Conservation (phyloP, 176 grass and related monocot genomes). For the Cenchrus fungigraminus region DNA sequence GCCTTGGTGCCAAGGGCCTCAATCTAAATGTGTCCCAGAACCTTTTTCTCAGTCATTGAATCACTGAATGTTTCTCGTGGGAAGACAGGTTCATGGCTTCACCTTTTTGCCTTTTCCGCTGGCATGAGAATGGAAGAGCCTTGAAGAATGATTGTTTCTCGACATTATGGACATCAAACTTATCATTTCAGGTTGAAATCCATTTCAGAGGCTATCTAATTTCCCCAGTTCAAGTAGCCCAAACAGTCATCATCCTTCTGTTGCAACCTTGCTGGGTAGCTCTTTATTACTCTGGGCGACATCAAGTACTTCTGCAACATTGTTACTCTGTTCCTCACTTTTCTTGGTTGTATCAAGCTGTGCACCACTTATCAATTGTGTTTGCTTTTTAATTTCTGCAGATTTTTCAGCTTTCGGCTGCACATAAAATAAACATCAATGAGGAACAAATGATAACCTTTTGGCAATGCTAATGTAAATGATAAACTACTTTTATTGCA, state of each 20-base stretch:
- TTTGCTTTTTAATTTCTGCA: conserved; percentile 38
- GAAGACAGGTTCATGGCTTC: conserved; percentile 33
- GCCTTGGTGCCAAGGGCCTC: not conserved
- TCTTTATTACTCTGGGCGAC: conserved; percentile 36
- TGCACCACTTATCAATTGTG: conserved; percentile 34
- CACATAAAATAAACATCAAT: conserved; percentile 30
- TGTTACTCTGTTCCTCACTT: conserved; percentile 29
- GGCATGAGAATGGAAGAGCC: conserved; percentile 24
- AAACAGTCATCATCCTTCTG: conserved; percentile 19
- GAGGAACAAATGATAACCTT: conserved; percentile 15
- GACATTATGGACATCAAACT: not conserved
- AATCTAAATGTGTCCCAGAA: conserved; percentile 11
- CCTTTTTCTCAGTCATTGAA: conserved; percentile 69
- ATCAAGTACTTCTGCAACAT: conserved; percentile 25
- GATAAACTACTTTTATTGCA: conserved; percentile 10
- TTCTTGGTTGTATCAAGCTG: conserved; percentile 28
- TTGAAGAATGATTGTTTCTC: conserved; percentile 9
- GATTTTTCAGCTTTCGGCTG: conserved; percentile 54
- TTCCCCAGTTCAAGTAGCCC: not conserved
- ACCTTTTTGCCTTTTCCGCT: conserved; percentile 11
- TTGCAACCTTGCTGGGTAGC: conserved; percentile 5
- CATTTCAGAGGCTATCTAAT: conserved; percentile 26
- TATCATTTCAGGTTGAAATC: conserved; percentile 27
- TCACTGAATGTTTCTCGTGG: conserved; percentile 67
- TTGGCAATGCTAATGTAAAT: conserved; percentile 9